Evolutionary conservation across 768 basidiomycete species (phyloP).

Genomic region (Leucocoprinus sp.): DNA sequence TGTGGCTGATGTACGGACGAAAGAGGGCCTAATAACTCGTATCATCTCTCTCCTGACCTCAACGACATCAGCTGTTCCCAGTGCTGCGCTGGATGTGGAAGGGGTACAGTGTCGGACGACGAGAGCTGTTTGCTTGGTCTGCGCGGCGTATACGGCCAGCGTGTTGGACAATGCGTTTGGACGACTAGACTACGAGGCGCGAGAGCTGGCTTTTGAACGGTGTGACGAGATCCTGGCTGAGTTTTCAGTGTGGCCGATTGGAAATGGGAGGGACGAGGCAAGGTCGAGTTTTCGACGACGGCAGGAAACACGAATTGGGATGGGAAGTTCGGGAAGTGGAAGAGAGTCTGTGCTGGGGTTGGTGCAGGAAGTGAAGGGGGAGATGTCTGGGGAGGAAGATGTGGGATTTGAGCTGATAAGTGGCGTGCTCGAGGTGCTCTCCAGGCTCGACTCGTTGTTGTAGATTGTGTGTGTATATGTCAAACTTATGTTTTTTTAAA

Average conservation of each 20-base stretch:
- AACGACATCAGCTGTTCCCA: conserved; percentile 73
- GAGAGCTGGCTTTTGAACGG: conserved; percentile 87
- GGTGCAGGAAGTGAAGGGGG: conserved; percentile 64
- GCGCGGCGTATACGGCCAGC: conserved; percentile 88
- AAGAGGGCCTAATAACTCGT: conserved; percentile 76
- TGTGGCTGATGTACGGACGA: conserved; percentile 85
- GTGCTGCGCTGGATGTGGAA: conserved; percentile 65
- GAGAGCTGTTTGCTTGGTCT: conserved; percentile 80
- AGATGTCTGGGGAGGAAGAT: conserved; percentile 66
- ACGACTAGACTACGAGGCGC: conserved; percentile 82
- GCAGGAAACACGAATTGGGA: conserved; percentile 41
- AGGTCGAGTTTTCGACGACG: conserved; percentile 16
- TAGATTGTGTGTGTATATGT: no score
- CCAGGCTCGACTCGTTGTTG: conserved; percentile 83
- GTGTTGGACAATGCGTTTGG: conserved; percentile 94
- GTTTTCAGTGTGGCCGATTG: conserved; percentile 89
- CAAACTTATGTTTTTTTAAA: no score
- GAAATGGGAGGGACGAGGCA: conserved; percentile 12
- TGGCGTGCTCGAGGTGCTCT: conserved; percentile 88
- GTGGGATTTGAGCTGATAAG: conserved; percentile 85
- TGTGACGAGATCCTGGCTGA: conserved; percentile 93
- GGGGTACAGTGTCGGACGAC: conserved; percentile 73
- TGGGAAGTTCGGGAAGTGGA: conserved; percentile 35
- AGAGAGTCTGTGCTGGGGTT: conserved; percentile 68
- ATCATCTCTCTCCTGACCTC: conserved; percentile 73